A percentile compares a stretch with the other conserved stretches of the same genome.
Evolutionary conservation across 2,329 filamentous ascomycete species (phyloP).

Genomic region (Dactylonectria estremocensis): DNA sequence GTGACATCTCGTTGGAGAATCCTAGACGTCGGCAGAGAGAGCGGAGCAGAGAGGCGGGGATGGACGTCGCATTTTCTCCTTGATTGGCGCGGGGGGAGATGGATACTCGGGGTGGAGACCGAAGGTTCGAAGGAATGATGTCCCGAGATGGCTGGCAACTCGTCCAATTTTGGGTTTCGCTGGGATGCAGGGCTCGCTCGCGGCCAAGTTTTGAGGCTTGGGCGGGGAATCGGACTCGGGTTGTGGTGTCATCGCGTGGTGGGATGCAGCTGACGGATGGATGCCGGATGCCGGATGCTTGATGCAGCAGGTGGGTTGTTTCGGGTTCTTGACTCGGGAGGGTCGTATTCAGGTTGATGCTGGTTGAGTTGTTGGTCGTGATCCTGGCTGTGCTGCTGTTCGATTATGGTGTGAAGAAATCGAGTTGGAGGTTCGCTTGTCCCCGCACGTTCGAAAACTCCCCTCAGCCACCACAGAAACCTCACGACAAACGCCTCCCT

Average conservation of each 20-base stretch:
- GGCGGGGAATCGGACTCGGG: neutral
- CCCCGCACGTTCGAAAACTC: slow-evolving; percentile 4
- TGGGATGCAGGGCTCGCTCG: neutral
- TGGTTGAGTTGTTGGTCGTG: neutral
- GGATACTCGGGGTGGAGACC: neutral
- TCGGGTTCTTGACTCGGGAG: neutral
- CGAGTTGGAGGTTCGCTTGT: neutral
- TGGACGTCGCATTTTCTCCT: no score
- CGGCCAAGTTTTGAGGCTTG: neutral
- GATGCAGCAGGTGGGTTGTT: neutral
- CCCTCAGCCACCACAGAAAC: neutral
- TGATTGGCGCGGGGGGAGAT: slow-evolving; percentile 23
- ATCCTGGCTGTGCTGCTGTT: neutral
- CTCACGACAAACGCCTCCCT: slow-evolving; percentile 1
- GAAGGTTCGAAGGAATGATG: slow-evolving; percentile 37
- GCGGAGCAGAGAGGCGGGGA: no score
- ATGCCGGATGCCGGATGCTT: neutral
- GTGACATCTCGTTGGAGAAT: slow-evolving; percentile 39
- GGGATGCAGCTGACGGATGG: neutral
- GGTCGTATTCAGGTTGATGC: neutral
- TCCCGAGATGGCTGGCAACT: slow-evolving; percentile 35
- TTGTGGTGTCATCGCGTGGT: slow-evolving; percentile 11
- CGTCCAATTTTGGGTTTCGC: neutral
- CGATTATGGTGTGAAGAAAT: neutral
- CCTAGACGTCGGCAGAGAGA: slow-evolving; percentile 13